Percentiles rank a stretch among this genome's conserved stretches.
Evolutionary conservation across 106 monocot genomes (phyloP).

Genomic region (Platanthera guangdongensis): DNA sequence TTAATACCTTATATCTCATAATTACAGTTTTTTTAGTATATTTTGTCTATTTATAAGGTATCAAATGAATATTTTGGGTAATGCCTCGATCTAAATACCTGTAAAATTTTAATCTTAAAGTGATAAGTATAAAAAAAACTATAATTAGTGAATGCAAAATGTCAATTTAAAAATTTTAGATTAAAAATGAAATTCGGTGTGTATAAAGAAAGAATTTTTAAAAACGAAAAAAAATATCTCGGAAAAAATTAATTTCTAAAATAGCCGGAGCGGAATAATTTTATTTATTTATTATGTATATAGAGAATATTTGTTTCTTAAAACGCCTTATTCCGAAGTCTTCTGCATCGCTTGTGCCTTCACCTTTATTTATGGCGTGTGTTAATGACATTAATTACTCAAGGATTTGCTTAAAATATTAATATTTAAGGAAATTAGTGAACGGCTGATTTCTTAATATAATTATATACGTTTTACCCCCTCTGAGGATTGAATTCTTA

Average conservation of each 20-base stretch:
- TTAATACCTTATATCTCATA: no score
- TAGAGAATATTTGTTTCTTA: not conserved
- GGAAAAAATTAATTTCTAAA: no score
- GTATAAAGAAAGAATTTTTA: not conserved
- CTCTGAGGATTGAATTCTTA: not conserved
- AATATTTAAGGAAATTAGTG: not conserved
- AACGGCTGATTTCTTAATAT: not conserved
- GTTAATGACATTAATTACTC: constrained; percentile 8
- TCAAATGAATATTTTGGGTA: no score
- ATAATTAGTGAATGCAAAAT: no score
- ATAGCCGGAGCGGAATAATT: no score
- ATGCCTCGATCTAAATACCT: no score
- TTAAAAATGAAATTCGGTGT: no score
- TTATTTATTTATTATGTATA: not conserved
- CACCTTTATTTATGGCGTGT: constrained; percentile 3
- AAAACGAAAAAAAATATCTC: not conserved
- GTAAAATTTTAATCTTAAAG: no score
- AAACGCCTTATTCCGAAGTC: not conserved
- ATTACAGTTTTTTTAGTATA: no score
- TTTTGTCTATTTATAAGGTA: no score
- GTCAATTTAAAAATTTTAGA: no score
- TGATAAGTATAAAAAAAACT: no score
- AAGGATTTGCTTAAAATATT: constrained; percentile 3
- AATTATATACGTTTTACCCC: not conserved
- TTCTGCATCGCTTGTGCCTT: not conserved